Conservation (phyloP, 352 stramenopile species). For the Globisporangium uncinulatum region DNA sequence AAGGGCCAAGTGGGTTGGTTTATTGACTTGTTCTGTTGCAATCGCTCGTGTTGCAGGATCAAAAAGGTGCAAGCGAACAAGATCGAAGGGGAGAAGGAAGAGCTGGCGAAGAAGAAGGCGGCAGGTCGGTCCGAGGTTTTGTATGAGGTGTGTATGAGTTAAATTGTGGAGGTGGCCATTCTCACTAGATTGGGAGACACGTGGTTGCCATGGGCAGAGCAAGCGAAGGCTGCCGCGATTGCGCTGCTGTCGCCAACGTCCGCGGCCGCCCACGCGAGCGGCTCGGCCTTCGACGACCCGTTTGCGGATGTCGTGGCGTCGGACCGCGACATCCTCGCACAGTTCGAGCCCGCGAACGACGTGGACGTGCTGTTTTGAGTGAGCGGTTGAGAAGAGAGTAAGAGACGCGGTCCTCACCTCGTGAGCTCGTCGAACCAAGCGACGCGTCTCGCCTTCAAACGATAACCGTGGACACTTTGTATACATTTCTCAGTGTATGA, state of each 20-base stretch:
- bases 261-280: constrained; percentile 9
- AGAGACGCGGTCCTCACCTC: too few species aligned
- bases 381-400: background rate
- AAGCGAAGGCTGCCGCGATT: constrained; percentile 11
- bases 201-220: constrained; percentile 1
- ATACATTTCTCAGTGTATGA: background rate
- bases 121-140: constrained; percentile 20
- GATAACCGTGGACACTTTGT: background rate
- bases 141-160: background rate
- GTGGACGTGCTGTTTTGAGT: constrained; percentile 78
- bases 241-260: constrained; percentile 13
- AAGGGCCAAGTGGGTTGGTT: background rate
- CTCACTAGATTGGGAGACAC: background rate
- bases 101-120: constrained; percentile 50
- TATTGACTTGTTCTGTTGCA: background rate
- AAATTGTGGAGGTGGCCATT: background rate
- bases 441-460: background rate
- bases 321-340: constrained; percentile 75
- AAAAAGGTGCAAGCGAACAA: constrained; percentile 99
- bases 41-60: constrained; percentile 50
- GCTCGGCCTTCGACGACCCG: constrained; percentile 45
- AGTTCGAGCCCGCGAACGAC: constrained; percentile 69
- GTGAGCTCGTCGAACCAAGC: background rate
- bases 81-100: constrained; percentile 79
- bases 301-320: constrained; percentile 66